These are phyloP conservation scores for Globisporangium takayamanum DNA, from an alignment of 352 stramenopile species.

Conservation along the genomic window DNA sequence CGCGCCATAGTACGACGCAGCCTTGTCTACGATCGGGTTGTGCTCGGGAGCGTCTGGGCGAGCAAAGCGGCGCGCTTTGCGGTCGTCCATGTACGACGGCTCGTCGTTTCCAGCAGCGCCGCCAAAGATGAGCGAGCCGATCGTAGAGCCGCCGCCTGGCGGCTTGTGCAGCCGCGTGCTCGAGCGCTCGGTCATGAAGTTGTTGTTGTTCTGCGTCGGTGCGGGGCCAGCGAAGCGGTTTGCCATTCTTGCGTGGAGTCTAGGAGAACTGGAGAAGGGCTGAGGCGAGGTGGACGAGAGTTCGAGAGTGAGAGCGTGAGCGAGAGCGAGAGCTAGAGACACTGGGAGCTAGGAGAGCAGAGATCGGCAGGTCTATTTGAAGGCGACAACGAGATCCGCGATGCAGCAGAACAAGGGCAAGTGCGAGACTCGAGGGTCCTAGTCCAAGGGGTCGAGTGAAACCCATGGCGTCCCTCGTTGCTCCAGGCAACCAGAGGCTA, in stretches of 20 bases:
- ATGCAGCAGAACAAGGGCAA: too few relatives aligned
- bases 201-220: conserved; percentile 62
- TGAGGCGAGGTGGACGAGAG: too few relatives aligned
- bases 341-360: too few relatives aligned
- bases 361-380: too few relatives aligned
- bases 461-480: too few relatives aligned
- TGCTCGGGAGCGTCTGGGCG: conserved; percentile 25
- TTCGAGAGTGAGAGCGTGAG: too few relatives aligned
- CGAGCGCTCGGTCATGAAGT: conserved; percentile 68
- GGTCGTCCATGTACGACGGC: conserved; percentile 44
- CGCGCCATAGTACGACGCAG: conserved; percentile 35
- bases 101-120: conserved; percentile 28
- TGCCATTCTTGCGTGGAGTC: conserved; percentile 12
- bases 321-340: too few relatives aligned
- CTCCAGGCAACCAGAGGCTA: too few relatives aligned
- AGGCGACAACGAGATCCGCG: too few relatives aligned
- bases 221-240: conserved; percentile 17
- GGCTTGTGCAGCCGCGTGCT: conserved; percentile 69
- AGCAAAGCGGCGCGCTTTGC: conserved; percentile 37
- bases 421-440: too few relatives aligned
- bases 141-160: conserved; percentile 59
- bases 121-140: conserved; percentile 70
- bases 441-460: too few relatives aligned
- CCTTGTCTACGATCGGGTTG: conserved; percentile 28
- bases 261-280: too few relatives aligned